Evolutionary conservation across 2,329 filamentous ascomycete species (phyloP).

Genomic region (Penicillium crustosum): DNA sequence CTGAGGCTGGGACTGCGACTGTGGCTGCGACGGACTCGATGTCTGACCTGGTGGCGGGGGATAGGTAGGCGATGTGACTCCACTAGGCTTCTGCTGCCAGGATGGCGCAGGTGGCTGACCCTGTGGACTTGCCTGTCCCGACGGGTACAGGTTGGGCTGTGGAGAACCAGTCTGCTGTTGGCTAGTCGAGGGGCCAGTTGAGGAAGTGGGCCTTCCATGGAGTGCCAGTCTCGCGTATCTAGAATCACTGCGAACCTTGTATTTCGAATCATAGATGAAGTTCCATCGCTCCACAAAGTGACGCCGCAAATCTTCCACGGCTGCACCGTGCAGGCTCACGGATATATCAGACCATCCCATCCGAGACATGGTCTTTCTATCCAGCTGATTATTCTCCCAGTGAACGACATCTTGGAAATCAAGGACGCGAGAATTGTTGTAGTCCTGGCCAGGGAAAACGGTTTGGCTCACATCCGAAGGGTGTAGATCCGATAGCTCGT

Average conservation of each 20-base stretch:
- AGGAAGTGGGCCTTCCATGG: conserved; percentile 34
- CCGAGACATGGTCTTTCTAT: conserved; percentile 72
- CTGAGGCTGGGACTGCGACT: conserved; percentile 14
- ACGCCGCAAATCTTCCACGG: conserved; percentile 69
- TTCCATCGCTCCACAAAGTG: conserved; percentile 92
- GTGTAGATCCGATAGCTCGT: conserved; percentile 81
- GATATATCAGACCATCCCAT: conserved; percentile 94
- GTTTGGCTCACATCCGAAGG: conserved; percentile 73
- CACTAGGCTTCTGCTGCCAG: conserved; percentile 8
- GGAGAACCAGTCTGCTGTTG: conserved; percentile 22
- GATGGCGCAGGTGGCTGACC: conserved; percentile 16
- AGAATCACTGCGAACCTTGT: conserved; percentile 57
- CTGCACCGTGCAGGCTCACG: conserved; percentile 71
- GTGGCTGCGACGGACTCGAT: neutral
- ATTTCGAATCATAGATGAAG: conserved; percentile 83
- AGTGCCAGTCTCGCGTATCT: conserved; percentile 48
- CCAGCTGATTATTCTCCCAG: conserved; percentile 83
- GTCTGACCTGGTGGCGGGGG: neutral
- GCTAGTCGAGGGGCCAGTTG: conserved; percentile 22
- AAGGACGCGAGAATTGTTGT: conserved; percentile 82
- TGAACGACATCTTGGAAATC: conserved; percentile 76
- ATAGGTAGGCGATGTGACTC: neutral
- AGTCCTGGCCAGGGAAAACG: conserved; percentile 86
- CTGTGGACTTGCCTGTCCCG: conserved; percentile 17
- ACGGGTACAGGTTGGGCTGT: conserved; percentile 17